Base-by-base conservation (phyloP, 2,329 filamentous ascomycete species). In the Fusarium sp. region DNA sequence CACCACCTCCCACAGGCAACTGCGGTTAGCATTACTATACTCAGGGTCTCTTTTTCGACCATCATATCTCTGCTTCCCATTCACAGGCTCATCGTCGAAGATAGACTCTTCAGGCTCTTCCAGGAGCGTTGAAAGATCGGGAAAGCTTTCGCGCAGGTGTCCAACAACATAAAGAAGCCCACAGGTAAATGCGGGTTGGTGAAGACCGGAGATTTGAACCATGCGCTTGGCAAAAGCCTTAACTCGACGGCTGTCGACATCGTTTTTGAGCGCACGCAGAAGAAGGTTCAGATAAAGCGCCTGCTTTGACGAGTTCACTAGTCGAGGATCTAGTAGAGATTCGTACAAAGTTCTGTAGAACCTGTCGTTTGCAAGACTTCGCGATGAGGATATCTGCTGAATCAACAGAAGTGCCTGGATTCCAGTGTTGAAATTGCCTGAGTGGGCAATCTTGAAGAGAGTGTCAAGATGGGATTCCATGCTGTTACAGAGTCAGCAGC, bases 371-470 rank as follows among this genome's bases (percentile, higher is more conserved):
- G 91, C 90, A 53, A 95, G 84, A 73, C 94, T 91, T 76, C 96
- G 93, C 5, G 90, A 88, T 3, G 89, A 84, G 1, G 94, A 92
- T 27, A 99, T 87, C 77, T 98, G 96, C 77, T 98, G 96, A 69
- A 99, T 96, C 46, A 99, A 84, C 81, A 97, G 91, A 68, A 99
- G 86, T 33, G 96, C 95, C 79, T 99, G 96, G 36, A 99, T 93
- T 76, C 94, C 96, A 1, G 96, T 99, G 81, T 98, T 99, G 86
- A 99, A 98, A 79, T 99, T 99, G 57, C 95, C 93, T 1, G 95
- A 98, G 80, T 99, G 96, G 0, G 96, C 97, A 74, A 99, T 96
- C 73, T 89, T 90, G 85, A 97, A 99, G 25, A 99, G 86, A 5
- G 95, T 97, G 76, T 98, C 91, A 58, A 99, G 87, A 75, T 99